Evolutionary conservation across 208 protist species (phyloP).

Genomic region (Plasmodiophora brassicae): DNA sequence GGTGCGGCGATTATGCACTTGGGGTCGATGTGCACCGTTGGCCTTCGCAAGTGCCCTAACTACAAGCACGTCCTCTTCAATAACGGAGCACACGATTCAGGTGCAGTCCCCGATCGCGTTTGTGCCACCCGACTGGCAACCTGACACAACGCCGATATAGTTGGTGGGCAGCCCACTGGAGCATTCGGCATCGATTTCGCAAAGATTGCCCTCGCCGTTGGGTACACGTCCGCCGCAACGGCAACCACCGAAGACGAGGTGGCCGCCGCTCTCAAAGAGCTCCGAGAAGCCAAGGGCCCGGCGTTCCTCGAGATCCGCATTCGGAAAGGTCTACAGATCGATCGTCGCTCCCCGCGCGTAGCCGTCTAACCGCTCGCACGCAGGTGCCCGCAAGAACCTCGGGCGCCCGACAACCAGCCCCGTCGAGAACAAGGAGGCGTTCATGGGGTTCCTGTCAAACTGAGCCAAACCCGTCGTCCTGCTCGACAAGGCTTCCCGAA

Average conservation of each 20-base stretch:
- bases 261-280: slow-evolving; percentile 58
- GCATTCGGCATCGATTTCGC: slow-evolving; percentile 57
- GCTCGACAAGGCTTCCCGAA: too few species aligned
- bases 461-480: too few species aligned
- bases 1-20: slow-evolving; percentile 72
- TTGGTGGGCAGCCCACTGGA: slow-evolving; percentile 67
- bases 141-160: slow-evolving; percentile 24
- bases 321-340: slow-evolving; percentile 34
- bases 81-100: slow-evolving; percentile 71
- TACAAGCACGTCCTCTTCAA: slow-evolving; percentile 76
- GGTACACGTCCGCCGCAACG: slow-evolving; percentile 64
- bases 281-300: slow-evolving; percentile 65
- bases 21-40: slow-evolving; percentile 63
- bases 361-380: too few species aligned
- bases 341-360: too few species aligned
- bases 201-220: slow-evolving; percentile 69
- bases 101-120: too few species aligned
- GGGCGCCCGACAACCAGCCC: slow-evolving; percentile 60
- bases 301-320: slow-evolving; percentile 73
- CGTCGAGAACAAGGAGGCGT: slow-evolving; percentile 60
- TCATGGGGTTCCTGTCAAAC: slow-evolving; percentile 61
- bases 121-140: neutral
- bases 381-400: slow-evolving; percentile 57
- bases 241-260: slow-evolving; percentile 68
- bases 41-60: slow-evolving; percentile 56